Percentiles rank a stretch among this genome's conserved stretches.
These are phyloP conservation scores for Fusarium cicatricum DNA, from an alignment of 2,329 filamentous ascomycete species.

Conservation along the genomic window DNA sequence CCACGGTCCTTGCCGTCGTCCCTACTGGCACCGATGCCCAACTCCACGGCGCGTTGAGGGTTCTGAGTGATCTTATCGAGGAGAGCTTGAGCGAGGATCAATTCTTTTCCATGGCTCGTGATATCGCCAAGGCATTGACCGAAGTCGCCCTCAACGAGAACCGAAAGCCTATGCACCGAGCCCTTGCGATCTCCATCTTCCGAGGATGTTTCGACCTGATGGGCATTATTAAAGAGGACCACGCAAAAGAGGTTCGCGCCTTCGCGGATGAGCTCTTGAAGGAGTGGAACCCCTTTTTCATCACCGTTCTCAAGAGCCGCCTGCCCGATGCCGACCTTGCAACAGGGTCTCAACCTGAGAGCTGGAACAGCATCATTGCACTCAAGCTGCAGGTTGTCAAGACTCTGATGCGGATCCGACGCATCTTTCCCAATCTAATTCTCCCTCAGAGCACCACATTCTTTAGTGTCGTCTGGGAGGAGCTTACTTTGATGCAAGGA, in stretches of 20 bases:
- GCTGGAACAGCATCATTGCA: conserved; percentile 83
- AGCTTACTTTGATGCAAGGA: conserved; percentile 76
- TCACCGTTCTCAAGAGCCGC: conserved; percentile 76
- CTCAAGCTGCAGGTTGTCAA: conserved; percentile 95
- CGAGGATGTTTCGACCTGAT: conserved; percentile 91
- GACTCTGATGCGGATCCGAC: conserved; percentile 88
- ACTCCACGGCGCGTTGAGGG: conserved; percentile 87
- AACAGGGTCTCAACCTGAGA: conserved; percentile 63
- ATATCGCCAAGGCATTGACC: conserved; percentile 85
- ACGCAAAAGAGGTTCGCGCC: conserved; percentile 82
- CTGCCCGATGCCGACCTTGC: conserved; percentile 70
- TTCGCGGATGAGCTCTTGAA: conserved; percentile 89
- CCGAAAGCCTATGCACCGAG: conserved; percentile 78
- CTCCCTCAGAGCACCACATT: conserved; percentile 82
- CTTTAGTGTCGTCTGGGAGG: conserved; percentile 90
- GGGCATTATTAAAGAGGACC: conserved; percentile 95
- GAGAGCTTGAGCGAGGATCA: conserved; percentile 93
- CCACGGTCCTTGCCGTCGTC: conserved; percentile 80
- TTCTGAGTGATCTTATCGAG: conserved; percentile 89
- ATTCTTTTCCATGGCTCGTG: conserved; percentile 88
- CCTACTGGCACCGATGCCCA: conserved; percentile 78
- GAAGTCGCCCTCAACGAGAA: conserved; percentile 80
- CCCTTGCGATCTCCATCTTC: conserved; percentile 89
- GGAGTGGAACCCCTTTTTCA: conserved; percentile 91
- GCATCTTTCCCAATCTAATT: conserved; percentile 82